Base-by-base conservation (phyloP, 805 yeast genomes). In the Candida boleticola region DNA sequence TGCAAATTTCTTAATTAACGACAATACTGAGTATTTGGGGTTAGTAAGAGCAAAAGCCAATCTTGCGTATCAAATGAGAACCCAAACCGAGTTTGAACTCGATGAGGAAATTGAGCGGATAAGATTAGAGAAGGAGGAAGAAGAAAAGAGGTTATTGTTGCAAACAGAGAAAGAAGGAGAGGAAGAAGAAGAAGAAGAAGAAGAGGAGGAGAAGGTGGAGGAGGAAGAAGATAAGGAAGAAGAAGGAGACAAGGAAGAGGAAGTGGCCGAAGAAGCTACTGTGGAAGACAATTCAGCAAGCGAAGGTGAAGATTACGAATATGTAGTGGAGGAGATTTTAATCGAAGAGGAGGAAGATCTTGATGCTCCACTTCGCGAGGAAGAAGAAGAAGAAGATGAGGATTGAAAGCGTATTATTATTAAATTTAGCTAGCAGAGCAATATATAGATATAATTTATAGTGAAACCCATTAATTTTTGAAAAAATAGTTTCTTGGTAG, bases 261-360 rank as follows among this genome's bases (percentile, higher is more conserved):
- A 54, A 6, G 46, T 36, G 41, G 48, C 47, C 17, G 50, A 39
- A 20, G 49, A 58, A 45, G 27, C 22, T 19, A 51, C 40, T 21
- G 42, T 37, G 29, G 67, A 54, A 17, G 68, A 64, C 38, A 76
- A 73, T 6, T 73, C 64, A 42, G 88, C 82, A 56, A 72, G 88
- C 1, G 82, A 80, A 2, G 89, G 84, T 58, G 89, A 79, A 14
- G 76, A 82, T 39, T 84, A 86, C 2, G 73, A 79, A 39, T 85
- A 80, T 57, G 86, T 75, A 57, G 88, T 82, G 6, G 44, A 34
- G 5, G 44, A 39, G 17, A 27, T 33, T n/a, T 82, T 79, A 49
- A n/a, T 16, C 11, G 32, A 25, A n/a, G 32, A 23, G 68, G 74
- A 19, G 74, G 68, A 20, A 68, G 47, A 40, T 3, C 37, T 41